These are phyloP conservation scores for Plasmodium coatneyi DNA, from an alignment of 169 alveolate species.

Conservation along the genomic window DNA sequence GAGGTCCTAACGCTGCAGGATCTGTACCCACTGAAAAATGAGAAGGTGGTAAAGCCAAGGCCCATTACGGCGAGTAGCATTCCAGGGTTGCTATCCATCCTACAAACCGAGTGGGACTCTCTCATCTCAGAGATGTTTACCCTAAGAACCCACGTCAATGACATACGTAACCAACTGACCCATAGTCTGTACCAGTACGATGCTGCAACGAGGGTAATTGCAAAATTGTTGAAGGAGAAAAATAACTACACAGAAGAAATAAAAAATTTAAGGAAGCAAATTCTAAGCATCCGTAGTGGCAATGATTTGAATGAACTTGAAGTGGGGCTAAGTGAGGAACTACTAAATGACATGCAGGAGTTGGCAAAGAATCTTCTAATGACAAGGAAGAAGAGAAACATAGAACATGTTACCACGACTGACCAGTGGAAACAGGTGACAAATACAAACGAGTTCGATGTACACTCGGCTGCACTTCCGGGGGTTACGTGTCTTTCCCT, in stretches of 20 bases:
- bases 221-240: conserved; percentile 94
- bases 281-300: conserved; percentile 80
- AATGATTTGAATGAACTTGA: conserved; percentile 75
- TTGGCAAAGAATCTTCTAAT: conserved; percentile 81
- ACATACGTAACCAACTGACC: conserved; percentile 93
- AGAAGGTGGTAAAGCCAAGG: conserved; percentile 90
- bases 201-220: conserved; percentile 98
- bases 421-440: conserved; percentile 72
- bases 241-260: conserved; percentile 93
- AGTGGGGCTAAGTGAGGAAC: conserved; percentile 79
- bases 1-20: conserved; percentile 84
- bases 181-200: conserved; percentile 98
- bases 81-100: conserved; percentile 93
- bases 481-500: conserved; percentile 80
- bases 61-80: conserved; percentile 93
- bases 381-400: conserved; percentile 83
- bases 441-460: conserved; percentile 78
- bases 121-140: conserved; percentile 93
- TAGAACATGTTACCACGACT: conserved; percentile 27
- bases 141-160: conserved; percentile 90
- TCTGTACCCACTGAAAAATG: conserved; percentile 83
- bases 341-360: conserved; percentile 77
- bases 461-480: conserved; percentile 81
- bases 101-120: conserved; percentile 98
- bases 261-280: conserved; percentile 83